Conservation (phyloP, 2,329 filamentous ascomycete species). For the Fusarium anguioides region DNA sequence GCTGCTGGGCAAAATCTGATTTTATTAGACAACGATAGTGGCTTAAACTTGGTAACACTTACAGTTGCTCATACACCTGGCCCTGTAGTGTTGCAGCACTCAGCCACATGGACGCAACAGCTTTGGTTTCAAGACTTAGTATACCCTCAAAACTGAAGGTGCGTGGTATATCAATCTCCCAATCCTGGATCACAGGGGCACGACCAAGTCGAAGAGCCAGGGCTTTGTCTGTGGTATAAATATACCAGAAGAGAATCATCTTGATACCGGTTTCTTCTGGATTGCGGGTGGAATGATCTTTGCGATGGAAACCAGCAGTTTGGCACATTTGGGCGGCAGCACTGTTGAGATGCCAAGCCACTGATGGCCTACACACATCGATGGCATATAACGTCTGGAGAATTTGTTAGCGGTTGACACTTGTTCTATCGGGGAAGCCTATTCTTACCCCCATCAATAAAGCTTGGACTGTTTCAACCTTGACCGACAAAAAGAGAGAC, state of each 20-base stretch:
- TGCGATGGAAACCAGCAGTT: constrained; percentile 70
- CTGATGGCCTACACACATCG: constrained; percentile 69
- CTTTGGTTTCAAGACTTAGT: constrained; percentile 44
- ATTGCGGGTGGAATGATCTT: constrained; percentile 47
- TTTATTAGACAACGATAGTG: background rate
- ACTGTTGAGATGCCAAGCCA: constrained; percentile 72
- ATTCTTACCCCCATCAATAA: constrained; percentile 66
- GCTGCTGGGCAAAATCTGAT: constrained; percentile 63
- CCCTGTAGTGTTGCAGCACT: constrained; percentile 67
- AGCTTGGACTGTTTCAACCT: constrained; percentile 66
- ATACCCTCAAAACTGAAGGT: constrained; percentile 57
- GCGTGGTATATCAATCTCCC: constrained; percentile 65
- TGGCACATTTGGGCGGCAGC: constrained; percentile 70
- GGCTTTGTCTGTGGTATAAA: constrained; percentile 68
- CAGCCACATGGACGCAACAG: constrained; percentile 65
- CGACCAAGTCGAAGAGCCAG: constrained; percentile 70
- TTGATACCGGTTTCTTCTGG: constrained; percentile 51
- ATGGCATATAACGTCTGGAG: constrained; percentile 69
- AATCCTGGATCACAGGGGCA: constrained; percentile 67
- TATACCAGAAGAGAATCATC: constrained; percentile 60
- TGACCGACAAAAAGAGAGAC: constrained; percentile 67
- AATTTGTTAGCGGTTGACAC: constrained; percentile 1
- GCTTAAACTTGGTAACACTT: constrained; percentile 7
- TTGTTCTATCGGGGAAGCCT: background rate
- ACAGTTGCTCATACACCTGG: constrained; percentile 66